Conservation (phyloP, 2,329 filamentous ascomycete species). For the Cordyceps javanica region DNA sequence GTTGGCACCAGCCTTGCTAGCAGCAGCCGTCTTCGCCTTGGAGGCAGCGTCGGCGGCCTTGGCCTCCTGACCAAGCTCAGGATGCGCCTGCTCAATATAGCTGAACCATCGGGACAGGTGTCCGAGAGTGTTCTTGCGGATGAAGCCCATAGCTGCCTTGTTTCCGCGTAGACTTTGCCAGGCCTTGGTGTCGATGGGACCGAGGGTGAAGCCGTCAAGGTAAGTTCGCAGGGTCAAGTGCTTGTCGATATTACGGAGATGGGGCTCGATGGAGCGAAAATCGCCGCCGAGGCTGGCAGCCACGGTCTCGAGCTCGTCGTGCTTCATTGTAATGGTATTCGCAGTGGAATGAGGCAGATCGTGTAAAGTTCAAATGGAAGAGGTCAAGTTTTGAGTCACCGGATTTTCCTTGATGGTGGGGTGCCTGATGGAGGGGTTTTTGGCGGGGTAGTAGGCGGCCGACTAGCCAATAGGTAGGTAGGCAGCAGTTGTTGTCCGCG, state of each 20-base stretch:
- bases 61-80: conserved; percentile 65
- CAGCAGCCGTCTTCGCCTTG: conserved; percentile 61
- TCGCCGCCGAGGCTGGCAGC: conserved; percentile 53
- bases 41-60: conserved; percentile 64
- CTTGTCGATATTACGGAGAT: conserved; percentile 73
- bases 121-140: conserved; percentile 69
- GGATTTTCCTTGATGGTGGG: conserved; percentile 21
- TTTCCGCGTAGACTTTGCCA: conserved; percentile 82
- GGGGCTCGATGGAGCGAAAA: conserved; percentile 75
- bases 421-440: conserved; percentile 11
- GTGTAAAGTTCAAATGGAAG: background rate
- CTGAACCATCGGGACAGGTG: conserved; percentile 84
- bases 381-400: conserved; percentile 18
- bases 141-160: conserved; percentile 72
- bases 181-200: conserved; percentile 70
- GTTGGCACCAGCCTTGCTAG: conserved; percentile 72
- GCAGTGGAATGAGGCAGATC: background rate
- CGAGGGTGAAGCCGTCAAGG: conserved; percentile 72
- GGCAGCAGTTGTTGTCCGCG: background rate
- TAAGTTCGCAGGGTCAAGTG: conserved; percentile 84
- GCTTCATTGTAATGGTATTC: conserved; percentile 42
- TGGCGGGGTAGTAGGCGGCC: conserved; percentile 9
- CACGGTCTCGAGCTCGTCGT: conserved; percentile 48
- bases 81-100: conserved; percentile 76
- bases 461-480: background rate